A percentile compares a stretch with the other conserved stretches of the same genome.
Conservation (phyloP, 441 rosid species). For the Arabidopsis hybrid region DNA sequence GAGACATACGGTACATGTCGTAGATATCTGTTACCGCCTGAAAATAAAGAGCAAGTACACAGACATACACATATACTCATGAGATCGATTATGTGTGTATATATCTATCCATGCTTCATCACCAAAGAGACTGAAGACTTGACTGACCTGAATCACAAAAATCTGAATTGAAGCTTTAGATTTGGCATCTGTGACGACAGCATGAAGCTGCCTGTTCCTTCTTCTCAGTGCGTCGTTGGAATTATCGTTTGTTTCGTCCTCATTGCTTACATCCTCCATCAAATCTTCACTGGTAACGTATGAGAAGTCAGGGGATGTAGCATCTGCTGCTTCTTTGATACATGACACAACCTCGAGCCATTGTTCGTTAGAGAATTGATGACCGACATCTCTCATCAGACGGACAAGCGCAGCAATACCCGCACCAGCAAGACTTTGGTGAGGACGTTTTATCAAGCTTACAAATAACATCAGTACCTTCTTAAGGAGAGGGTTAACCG, state of each 20-base stretch:
- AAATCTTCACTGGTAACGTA: conserved; percentile 59
- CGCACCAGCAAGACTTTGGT: conserved; percentile 99
- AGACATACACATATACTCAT: conserved; percentile 18
- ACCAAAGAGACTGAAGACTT: conserved; percentile 25
- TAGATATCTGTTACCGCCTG: conserved; percentile 99
- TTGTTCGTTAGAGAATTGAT: conserved; percentile 89
- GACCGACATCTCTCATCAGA: conserved; percentile 96
- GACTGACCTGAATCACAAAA: conserved; percentile 84
- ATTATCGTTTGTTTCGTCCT: conserved; percentile 54
- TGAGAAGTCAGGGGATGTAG: conserved; percentile 91
- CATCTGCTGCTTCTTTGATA: conserved; percentile 87
- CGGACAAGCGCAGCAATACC: conserved; percentile 99
- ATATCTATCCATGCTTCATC: background rate
- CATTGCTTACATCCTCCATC: conserved; percentile 46
- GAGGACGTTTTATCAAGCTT: conserved; percentile 97
- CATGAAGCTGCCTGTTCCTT: conserved; percentile 60
- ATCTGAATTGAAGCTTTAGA: conserved; percentile 98
- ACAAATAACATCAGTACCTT: conserved; percentile 89
- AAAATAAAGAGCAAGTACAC: conserved; percentile 29
- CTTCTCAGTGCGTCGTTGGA: conserved; percentile 52
- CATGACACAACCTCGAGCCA: conserved; percentile 95
- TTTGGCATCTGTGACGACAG: conserved; percentile 85
- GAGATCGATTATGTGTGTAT: background rate
- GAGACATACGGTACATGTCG: conserved; percentile 75
- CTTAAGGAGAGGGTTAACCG: conserved; percentile 91